A percentile compares a stretch with the other conserved stretches of the same genome.
Evolutionary conservation across 305 asterid species (phyloP).

Genomic region (Rubia peregrina): DNA sequence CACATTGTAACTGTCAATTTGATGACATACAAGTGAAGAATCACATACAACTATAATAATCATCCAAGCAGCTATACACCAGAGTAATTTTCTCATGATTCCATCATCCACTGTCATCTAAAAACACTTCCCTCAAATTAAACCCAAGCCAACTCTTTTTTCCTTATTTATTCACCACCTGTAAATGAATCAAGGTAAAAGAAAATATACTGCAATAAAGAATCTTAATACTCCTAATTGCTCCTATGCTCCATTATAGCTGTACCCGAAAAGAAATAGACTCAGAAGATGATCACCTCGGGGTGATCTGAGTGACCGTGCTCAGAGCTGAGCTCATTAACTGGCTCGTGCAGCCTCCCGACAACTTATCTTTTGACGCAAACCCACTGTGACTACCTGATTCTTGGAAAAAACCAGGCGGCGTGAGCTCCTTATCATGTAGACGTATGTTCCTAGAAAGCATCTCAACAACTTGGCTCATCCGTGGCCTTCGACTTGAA

Average conservation of each 20-base stretch:
- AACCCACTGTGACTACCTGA: constrained; percentile 28
- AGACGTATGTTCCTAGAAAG: constrained; percentile 62
- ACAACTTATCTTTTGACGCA: constrained; percentile 37
- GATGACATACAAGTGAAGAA: background rate
- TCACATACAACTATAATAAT: background rate
- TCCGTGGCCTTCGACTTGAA: constrained; percentile 74
- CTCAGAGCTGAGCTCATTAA: constrained; percentile 45
- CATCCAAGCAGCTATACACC: background rate
- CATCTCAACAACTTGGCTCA: constrained; percentile 82
- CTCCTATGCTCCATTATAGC: constrained; percentile 1
- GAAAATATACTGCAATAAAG: background rate
- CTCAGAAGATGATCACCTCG: constrained; percentile 28
- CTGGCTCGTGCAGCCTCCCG: constrained; percentile 47
- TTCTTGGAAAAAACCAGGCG: constrained; percentile 70
- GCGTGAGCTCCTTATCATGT: constrained; percentile 64
- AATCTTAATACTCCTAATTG: background rate
- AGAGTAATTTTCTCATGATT: background rate
- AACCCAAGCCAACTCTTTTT: background rate
- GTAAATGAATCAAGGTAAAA: constrained; percentile 1
- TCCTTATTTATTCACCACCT: background rate
- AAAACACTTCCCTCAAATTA: background rate
- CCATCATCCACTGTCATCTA: too few relatives aligned
- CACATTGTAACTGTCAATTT: background rate
- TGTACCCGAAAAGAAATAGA: constrained; percentile 1
- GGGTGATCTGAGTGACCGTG: constrained; percentile 52